These are phyloP conservation scores for Spinacia oleracea DNA, from an alignment of 179 eudicot species.

Conservation along the genomic window DNA sequence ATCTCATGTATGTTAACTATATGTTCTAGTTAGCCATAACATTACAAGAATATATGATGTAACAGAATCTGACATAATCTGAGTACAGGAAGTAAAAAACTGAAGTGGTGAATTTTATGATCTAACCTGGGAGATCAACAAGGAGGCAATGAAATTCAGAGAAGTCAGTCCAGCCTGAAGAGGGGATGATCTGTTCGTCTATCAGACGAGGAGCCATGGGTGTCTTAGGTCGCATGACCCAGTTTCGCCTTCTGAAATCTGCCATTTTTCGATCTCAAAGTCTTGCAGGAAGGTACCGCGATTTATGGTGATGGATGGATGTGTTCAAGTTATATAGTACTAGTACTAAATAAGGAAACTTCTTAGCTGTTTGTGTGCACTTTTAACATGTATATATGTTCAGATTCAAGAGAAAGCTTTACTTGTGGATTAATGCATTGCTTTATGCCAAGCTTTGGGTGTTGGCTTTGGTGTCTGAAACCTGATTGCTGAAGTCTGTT, in stretches of 20 bases:
- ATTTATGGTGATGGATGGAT: background rate
- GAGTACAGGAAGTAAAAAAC: background rate
- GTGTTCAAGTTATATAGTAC: constrained; percentile 9
- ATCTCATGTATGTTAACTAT: background rate
- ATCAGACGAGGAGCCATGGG: constrained; percentile 6
- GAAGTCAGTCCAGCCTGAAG: constrained; percentile 23
- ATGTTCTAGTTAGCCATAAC: background rate
- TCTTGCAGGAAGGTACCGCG: background rate
- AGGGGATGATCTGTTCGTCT: constrained; percentile 28
- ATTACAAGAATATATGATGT: background rate
- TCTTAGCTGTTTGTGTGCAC: background rate
- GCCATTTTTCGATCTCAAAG: constrained; percentile 23
- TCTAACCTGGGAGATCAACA: constrained; percentile 31
- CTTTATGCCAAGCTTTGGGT: constrained; percentile 31
- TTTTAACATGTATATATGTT: background rate
- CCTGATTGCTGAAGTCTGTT: constrained; percentile 4
- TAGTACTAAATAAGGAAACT: background rate
- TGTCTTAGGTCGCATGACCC: constrained; percentile 15
- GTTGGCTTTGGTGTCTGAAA: background rate
- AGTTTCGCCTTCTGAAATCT: constrained; percentile 22
- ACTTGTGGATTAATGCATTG: constrained; percentile 26
- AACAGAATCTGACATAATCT: background rate
- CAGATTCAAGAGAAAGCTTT: constrained; percentile 14
- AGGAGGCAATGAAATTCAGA: constrained; percentile 27
- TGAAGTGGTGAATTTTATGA: background rate